Base-by-base conservation (phyloP, 2,329 filamentous ascomycete genomes). In the Trichoderma gracile region DNA sequence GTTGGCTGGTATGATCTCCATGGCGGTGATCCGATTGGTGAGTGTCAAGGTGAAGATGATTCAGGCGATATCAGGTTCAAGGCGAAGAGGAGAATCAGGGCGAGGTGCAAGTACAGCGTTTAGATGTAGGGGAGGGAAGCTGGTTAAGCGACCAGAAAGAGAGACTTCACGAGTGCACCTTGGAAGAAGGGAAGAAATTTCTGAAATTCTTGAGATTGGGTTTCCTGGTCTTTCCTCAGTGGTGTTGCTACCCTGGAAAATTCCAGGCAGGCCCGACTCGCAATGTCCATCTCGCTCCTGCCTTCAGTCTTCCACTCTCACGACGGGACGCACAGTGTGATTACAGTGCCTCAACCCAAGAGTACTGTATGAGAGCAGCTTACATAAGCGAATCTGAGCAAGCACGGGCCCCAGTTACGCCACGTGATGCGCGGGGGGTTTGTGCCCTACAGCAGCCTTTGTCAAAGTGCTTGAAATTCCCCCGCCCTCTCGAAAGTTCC, bases 391-490 rank as follows among this genome's bases (percentile, higher is more conserved):
- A 9, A 1, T 23, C 30, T 52, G 45, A 40, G 15, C 23, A 33
- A 25, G 45, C 52, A 62, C 38, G 27, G 59, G 15, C 21, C 43
- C 9, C 43, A 21, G 45, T 33, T 43, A 45, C 50, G 43, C 21
- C 76, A 78, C 76, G 76, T 78, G 76, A 71, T 56, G 30, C 49
- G 56, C 66, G 68, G 71, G 76, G 75, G 75, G 69, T 77, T 71
- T 70, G 68, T 76, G 74, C 76, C 75, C 75, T 77, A 77, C 71
- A 62, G 69, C 54, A 65, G 68, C 66, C 67, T 73, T 73, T 71
- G 70, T 72, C 73, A 73, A 75, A 73, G 64, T 67, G 71, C 67
- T 50, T 25, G 61, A 69, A 70, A 68, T 73, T 69, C 69, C 71
- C 72, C 74, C 73, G 71, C 72, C 66, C 68, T 59, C 66, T 55